phyloP scores from a whole-genome alignment of 495 filamentous ascomycete species.

The Xylaria acuta region DNA sequence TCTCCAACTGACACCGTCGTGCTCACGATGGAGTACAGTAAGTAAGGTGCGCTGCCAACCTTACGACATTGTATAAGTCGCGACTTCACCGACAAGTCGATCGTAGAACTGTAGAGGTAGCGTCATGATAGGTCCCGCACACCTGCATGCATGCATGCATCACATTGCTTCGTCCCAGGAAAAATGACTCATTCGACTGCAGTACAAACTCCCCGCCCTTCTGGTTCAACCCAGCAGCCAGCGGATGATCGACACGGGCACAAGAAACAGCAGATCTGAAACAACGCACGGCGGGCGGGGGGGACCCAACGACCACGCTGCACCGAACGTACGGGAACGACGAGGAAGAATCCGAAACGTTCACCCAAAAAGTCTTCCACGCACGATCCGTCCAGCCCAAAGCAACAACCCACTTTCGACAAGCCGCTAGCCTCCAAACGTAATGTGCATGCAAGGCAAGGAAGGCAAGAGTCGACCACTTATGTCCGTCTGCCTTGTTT shows the following conservation, averaged over 20 bases:
- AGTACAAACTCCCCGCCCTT: background rate
- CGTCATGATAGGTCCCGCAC: background rate
- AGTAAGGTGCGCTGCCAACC: background rate
- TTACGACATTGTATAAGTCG: constrained; percentile 7
- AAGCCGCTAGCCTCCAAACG: constrained; percentile 10
- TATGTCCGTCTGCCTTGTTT: background rate
- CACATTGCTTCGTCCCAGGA: constrained; percentile 5
- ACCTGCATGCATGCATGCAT: background rate
- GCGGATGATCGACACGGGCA: constrained; percentile 25
- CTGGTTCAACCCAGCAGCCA: constrained; percentile 10
- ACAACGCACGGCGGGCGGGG: background rate
- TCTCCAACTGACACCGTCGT: constrained; percentile 3
- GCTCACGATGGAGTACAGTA: background rate
- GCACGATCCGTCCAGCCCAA: background rate
- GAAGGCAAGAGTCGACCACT: background rate
- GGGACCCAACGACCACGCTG: constrained; percentile 8
- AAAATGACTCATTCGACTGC: constrained; percentile 18
- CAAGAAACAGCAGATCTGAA: constrained; percentile 22
- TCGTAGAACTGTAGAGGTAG: background rate
- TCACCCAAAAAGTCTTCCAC: background rate
- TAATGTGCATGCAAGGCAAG: constrained; percentile 7
- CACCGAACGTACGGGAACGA: constrained; percentile 27
- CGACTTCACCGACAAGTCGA: constrained; percentile 22
- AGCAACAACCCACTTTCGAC: background rate
- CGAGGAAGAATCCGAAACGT: constrained; percentile 23